Conservation (phyloP, 202 grass and related monocot species). For the Schoenoplectus triqueter region DNA sequence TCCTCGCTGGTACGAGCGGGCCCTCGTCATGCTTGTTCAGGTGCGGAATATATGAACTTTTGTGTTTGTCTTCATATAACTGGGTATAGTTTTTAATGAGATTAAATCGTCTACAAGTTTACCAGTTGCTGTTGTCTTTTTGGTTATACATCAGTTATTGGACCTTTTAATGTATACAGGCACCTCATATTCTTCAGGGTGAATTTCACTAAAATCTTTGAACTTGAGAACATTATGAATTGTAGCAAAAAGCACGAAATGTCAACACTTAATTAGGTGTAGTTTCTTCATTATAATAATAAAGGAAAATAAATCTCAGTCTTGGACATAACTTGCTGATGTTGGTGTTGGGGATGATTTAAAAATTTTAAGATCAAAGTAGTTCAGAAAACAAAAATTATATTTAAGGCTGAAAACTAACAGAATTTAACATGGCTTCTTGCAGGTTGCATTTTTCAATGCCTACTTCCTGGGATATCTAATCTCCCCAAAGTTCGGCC, state of each 20-base stretch:
- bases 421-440: background rate
- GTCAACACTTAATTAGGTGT: too few relatives aligned
- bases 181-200: background rate
- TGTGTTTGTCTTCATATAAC: background rate
- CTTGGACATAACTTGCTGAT: background rate
- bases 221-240: background rate
- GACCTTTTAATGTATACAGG: background rate
- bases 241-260: too few relatives aligned
- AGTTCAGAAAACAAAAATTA: too few relatives aligned
- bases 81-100: background rate
- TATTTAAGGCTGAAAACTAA: background rate
- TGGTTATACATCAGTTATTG: background rate
- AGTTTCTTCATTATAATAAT: too few relatives aligned
- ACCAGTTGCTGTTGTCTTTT: background rate
- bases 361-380: too few relatives aligned
- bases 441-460: conserved; percentile 88
- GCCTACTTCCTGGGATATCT: conserved; percentile 83
- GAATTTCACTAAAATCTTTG: background rate
- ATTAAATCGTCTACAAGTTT: background rate
- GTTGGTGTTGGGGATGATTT: background rate
- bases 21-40: conserved; percentile 78
- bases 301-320: too few relatives aligned
- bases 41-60: background rate
- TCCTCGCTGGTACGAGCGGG: conserved; percentile 86
- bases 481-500: conserved; percentile 79